phyloP scores from a whole-genome alignment of 305 asterid species.

The Fraxinus nigra region DNA sequence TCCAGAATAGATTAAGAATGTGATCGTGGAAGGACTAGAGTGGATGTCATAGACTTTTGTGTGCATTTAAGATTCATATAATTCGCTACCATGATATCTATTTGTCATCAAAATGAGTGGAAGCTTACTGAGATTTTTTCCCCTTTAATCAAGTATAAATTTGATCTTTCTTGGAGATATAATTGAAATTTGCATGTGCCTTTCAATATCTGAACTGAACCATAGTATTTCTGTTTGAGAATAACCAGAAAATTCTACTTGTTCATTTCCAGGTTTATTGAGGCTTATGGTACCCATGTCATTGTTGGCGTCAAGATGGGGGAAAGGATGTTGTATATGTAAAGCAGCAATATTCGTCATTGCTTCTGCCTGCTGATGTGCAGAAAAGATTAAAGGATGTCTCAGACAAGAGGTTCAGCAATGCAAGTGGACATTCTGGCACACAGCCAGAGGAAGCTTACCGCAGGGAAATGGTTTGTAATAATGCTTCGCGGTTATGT shows the following conservation, averaged over 20 bases:
- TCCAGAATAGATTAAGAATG: background rate
- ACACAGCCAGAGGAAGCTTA: constrained; percentile 31
- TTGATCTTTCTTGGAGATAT: constrained; percentile 4
- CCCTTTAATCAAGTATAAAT: background rate
- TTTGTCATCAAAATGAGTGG: background rate
- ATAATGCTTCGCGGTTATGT: background rate
- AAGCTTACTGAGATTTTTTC: background rate
- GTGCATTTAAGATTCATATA: too few species aligned
- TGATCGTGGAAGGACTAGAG: background rate
- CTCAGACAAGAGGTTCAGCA: constrained; percentile 70
- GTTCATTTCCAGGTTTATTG: constrained; percentile 55
- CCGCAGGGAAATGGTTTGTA: constrained; percentile 49
- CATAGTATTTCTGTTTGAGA: background rate
- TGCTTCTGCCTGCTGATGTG: constrained; percentile 59
- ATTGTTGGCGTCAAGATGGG: constrained; percentile 89
- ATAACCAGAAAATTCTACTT: constrained; percentile 11
- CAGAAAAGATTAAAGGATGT: constrained; percentile 68
- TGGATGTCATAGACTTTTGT: background rate
- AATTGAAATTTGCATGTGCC: constrained; percentile 5
- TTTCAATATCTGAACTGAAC: constrained; percentile 6
- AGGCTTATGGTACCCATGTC: constrained; percentile 74
- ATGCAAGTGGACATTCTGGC: constrained; percentile 43
- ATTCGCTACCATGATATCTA: constrained; percentile 10
- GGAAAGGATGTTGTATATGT: constrained; percentile 71
- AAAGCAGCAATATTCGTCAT: constrained; percentile 68